Evolutionary conservation across 352 stramenopile genomes (phyloP).

Genomic region (Phytophthora brassicae): DNA sequence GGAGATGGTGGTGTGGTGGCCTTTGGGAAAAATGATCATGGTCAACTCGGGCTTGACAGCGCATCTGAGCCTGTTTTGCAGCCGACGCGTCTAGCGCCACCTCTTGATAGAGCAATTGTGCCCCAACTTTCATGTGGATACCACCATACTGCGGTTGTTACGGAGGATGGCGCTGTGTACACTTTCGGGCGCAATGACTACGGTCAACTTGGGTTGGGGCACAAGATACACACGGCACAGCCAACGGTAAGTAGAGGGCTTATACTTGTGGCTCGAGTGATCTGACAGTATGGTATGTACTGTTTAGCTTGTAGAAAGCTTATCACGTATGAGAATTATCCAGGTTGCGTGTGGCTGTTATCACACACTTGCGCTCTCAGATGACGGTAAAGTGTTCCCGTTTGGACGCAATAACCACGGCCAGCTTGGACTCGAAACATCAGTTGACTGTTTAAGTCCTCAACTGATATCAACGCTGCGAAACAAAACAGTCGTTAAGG

Average conservation of each 20-base stretch:
- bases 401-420: conserved; percentile 95
- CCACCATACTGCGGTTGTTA: conserved; percentile 89
- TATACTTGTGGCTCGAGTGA: not conserved
- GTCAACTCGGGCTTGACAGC: conserved; percentile 83
- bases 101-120: conserved; percentile 68
- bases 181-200: conserved; percentile 94
- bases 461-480: conserved; percentile 72
- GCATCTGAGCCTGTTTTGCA: conserved; percentile 45
- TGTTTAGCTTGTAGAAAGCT: conserved; percentile 49
- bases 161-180: conserved; percentile 66
- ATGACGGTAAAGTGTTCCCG: conserved; percentile 88
- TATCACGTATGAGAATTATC: conserved; percentile 58
- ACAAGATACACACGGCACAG: conserved; percentile 63
- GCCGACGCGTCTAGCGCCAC: conserved; percentile 47
- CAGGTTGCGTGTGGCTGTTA: conserved; percentile 85
- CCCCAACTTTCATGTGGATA: conserved; percentile 89
- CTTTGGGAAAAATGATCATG: conserved; percentile 94
- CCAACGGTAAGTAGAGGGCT: conserved; percentile 48
- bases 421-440: conserved; percentile 84
- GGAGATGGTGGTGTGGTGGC: conserved; percentile 66
- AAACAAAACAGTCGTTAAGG: conserved; percentile 63
- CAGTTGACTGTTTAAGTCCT: conserved; percentile 67
- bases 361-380: conserved; percentile 80
- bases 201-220: conserved; percentile 90
- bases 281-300: not conserved